Evolutionary conservation across 179 eudicot genomes (phyloP).

Genomic region (Sideroxylon spinosum): DNA sequence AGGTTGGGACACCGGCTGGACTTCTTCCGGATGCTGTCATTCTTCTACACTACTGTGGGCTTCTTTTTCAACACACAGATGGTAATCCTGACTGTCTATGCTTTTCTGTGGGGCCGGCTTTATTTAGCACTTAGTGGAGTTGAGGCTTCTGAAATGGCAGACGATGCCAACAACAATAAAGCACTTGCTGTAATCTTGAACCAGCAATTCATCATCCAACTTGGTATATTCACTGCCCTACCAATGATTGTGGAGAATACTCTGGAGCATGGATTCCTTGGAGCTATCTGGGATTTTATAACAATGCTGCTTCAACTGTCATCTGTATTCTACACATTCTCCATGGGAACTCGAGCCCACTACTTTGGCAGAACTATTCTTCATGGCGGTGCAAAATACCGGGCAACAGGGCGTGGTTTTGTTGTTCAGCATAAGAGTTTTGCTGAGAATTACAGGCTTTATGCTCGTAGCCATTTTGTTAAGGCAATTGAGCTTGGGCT

Average conservation of each 20-base stretch:
- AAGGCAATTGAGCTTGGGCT: slow-evolving; percentile 92
- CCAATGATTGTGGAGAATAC: slow-evolving; percentile 88
- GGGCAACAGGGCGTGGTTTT: slow-evolving; percentile 96
- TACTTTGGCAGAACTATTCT: slow-evolving; percentile 87
- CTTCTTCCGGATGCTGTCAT: slow-evolving; percentile 89
- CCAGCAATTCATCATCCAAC: slow-evolving; percentile 84
- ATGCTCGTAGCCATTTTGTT: slow-evolving; percentile 80
- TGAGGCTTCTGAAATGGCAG: slow-evolving; percentile 42
- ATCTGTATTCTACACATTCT: slow-evolving; percentile 77
- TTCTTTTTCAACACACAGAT: slow-evolving; percentile 83
- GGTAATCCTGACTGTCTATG: slow-evolving; percentile 77
- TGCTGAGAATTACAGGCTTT: slow-evolving; percentile 77
- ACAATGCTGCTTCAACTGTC: slow-evolving; percentile 91
- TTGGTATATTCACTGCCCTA: slow-evolving; percentile 81
- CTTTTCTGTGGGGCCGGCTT: slow-evolving; percentile 82
- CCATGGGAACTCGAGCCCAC: slow-evolving; percentile 90
- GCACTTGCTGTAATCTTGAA: slow-evolving; percentile 74
- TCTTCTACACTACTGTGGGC: slow-evolving; percentile 86
- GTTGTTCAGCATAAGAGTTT: slow-evolving; percentile 88
- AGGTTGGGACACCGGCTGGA: slow-evolving; percentile 90
- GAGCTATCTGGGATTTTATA: slow-evolving; percentile 81
- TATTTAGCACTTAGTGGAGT: slow-evolving; percentile 84
- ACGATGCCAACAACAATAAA: slow-evolving; percentile 44
- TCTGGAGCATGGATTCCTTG: slow-evolving; percentile 82
- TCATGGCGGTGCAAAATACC: slow-evolving; percentile 93